Evolutionary conservation across 768 basidiomycete species (phyloP).

Genomic region (Tricholoma sp.): DNA sequence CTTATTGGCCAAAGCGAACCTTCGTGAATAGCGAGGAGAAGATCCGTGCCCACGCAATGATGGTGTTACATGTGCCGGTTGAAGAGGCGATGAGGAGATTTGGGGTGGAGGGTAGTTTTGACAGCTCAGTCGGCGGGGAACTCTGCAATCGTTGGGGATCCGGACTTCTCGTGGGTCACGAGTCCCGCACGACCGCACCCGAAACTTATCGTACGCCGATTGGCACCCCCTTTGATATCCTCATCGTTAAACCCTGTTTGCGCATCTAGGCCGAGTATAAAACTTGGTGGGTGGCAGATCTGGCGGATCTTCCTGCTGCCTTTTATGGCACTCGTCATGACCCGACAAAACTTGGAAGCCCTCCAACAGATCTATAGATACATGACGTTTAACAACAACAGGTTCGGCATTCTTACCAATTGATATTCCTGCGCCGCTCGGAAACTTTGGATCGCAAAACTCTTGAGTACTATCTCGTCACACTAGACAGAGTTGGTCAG

Average conservation of each 20-base stretch:
- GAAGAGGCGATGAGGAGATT: background rate
- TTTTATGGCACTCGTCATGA: background rate
- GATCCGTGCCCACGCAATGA: background rate
- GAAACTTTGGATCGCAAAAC: background rate
- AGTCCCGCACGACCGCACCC: background rate
- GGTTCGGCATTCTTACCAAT: background rate
- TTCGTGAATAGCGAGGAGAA: no score
- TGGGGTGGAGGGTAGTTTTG: background rate
- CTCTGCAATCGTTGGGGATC: background rate
- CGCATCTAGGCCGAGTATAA: background rate
- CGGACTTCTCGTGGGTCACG: background rate
- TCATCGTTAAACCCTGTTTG: background rate
- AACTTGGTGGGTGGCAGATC: background rate
- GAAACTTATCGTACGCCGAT: background rate
- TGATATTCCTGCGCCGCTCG: background rate
- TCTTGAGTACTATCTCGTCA: background rate
- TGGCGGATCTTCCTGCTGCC: background rate
- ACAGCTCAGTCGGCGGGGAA: background rate
- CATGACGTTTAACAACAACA: background rate
- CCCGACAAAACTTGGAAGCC: background rate
- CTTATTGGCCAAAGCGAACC: background rate
- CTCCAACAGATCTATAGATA: background rate
- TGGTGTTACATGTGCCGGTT: background rate
- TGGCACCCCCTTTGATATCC: background rate
- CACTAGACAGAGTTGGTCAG: background rate